Base-by-base conservation (phyloP, 805 yeast genomes). In the Lipomyces anomalus region DNA sequence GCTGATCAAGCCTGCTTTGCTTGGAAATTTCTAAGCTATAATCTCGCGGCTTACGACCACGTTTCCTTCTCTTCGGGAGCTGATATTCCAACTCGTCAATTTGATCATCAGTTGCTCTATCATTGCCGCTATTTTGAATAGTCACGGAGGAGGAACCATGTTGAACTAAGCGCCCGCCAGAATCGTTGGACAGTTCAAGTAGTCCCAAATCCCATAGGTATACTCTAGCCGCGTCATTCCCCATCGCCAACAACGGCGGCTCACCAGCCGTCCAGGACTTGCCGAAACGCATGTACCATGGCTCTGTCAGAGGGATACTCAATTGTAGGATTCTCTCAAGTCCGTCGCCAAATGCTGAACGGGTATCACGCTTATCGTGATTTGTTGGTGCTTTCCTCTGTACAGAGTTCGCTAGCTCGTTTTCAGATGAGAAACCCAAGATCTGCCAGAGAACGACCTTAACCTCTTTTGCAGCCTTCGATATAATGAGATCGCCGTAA, bases 231-330 rank as follows among this genome's bases (percentile, higher is more conserved):
- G 47, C 28, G 24, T 49, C 53, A 24, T 38, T 49, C 3, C 53
- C 53, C 53, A 49, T 49, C 17, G 39, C 51, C 6, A 49, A 26
- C 16, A 38, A 13, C 22, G 52, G 32, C 30, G 30, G 30, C 30
- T 26, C 11, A 4, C 44, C 44, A 18, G 26, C 21, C 4, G 23
- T 21, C 21, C 35, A 20, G 13, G 43, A 34, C 40, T 11, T 40
- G 4, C 52, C 53, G 22, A 49, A 49, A 6, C 53, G 43, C 53
- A 49, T 49, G 37, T 47, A 49, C 53, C 53, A 49, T 13, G 53
- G 53, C 24, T 39, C 47, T 4, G 53, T 49, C 5, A 34, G 35
- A 16, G 51, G 47, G 6, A 40, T 49, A 22, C 40, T 47, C 20
- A 49, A 47, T 23, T 49, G 53, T 4, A 29, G 33, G 7, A 49